Evolutionary conservation across 1,139 yeast species (phyloP).

Genomic region (Nakaseomyces nivariensis): DNA sequence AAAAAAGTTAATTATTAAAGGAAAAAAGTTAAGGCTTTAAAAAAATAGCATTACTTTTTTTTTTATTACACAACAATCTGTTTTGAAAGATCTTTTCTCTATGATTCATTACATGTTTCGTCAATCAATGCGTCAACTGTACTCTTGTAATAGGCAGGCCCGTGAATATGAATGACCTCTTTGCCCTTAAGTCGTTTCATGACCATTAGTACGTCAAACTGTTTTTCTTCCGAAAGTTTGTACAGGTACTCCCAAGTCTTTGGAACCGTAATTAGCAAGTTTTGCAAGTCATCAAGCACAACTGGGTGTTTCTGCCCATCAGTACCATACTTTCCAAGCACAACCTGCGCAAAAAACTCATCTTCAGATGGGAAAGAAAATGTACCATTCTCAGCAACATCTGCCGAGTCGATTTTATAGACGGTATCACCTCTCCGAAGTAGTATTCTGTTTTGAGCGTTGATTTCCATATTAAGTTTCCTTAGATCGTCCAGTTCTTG

Average conservation of each 20-base stretch:
- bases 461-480: constrained; percentile 39
- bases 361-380: constrained; percentile 24
- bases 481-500: constrained; percentile 41
- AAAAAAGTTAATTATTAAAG: too few species aligned
- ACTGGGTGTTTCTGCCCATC: not conserved
- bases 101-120: not conserved
- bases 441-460: constrained; percentile 39
- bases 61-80: not conserved
- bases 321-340: constrained; percentile 3
- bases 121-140: not conserved
- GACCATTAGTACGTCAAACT: constrained; percentile 3
- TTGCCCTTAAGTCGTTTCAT: constrained; percentile 3
- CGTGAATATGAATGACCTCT: constrained; percentile 3
- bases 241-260: constrained; percentile 5
- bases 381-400: constrained; percentile 1
- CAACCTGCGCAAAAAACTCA: constrained; percentile 12
- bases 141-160: constrained; percentile 4
- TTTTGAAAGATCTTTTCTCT: not conserved
- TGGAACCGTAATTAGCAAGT: constrained; percentile 2
- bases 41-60: too few species aligned
- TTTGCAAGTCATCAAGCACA: not conserved
- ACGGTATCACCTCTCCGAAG: constrained; percentile 22
- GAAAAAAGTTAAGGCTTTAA: too few species aligned
- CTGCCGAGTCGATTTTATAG: not conserved
- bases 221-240: constrained; percentile 2